These are phyloP conservation scores for Ophiostoma novo-ulmi DNA, from an alignment of 2,329 filamentous ascomycete species.

Conservation along the genomic window DNA sequence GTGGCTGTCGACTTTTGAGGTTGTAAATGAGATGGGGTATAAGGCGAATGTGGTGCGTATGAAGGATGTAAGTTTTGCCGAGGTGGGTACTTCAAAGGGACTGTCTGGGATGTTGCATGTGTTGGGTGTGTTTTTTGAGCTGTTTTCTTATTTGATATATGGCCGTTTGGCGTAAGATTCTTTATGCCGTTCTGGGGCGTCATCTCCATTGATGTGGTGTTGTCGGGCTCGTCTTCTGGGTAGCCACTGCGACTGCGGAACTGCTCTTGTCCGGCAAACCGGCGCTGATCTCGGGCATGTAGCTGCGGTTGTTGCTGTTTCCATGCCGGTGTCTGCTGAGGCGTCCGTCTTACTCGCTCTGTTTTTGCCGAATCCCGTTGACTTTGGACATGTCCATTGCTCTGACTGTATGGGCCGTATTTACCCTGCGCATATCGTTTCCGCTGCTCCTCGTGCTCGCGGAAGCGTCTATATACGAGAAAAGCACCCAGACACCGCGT, in stretches of 20 bases:
- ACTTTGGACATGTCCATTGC: not conserved
- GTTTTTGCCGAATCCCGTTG: constrained; percentile 5
- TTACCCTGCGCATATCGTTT: constrained; percentile 11
- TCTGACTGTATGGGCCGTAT: constrained; percentile 15
- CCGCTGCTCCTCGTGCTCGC: constrained; percentile 37
- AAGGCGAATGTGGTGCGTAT: not conserved
- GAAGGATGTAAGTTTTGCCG: not conserved
- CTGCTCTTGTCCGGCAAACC: constrained; percentile 20
- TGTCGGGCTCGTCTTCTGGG: constrained; percentile 11
- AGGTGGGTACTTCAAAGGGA: not conserved
- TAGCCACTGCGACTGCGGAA: constrained; percentile 22
- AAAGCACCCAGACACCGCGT: constrained; percentile 53
- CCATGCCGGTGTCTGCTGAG: constrained; percentile 29
- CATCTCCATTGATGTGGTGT: constrained; percentile 24
- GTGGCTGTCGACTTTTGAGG: not conserved
- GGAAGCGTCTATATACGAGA: constrained; percentile 48
- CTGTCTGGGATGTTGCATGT: not conserved
- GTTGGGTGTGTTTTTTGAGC: not conserved
- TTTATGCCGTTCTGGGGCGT: constrained; percentile 12
- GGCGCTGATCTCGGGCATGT: constrained; percentile 21
- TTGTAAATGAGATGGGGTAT: constrained; percentile 1
- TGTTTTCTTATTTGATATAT: not conserved
- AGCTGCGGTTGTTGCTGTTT: constrained; percentile 27
- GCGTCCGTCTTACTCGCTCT: constrained; percentile 21
- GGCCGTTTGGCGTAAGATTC: not conserved